A percentile compares a stretch with the other conserved stretches of the same genome.
Evolutionary conservation across 306 rosid species (phyloP).

Genomic region (Adenanthera pavonina): DNA sequence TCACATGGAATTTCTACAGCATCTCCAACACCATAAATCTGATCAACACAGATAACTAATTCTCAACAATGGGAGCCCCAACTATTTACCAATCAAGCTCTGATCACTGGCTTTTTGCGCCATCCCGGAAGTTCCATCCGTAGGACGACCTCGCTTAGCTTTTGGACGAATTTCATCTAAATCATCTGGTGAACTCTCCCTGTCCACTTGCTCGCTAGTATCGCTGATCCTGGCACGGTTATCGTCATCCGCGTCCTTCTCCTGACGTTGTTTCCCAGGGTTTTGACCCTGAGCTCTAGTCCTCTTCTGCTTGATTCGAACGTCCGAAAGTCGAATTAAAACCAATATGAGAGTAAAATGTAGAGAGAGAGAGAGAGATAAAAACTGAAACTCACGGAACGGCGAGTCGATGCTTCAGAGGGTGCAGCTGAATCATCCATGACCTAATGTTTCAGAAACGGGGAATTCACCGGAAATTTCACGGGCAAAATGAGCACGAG

Average conservation of each 20-base stretch:
- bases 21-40: constrained; percentile 39
- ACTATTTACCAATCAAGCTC: constrained; percentile 65
- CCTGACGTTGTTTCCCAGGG: constrained; percentile 47
- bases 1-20: neutral
- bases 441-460: constrained; percentile 35
- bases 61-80: neutral
- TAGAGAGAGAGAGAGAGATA: neutral
- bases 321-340: constrained; percentile 38
- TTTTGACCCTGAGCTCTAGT: constrained; percentile 57
- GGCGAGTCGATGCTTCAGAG: constrained; percentile 60
- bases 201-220: constrained; percentile 55
- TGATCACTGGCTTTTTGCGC: constrained; percentile 45
- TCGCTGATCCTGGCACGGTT: constrained; percentile 50
- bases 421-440: constrained; percentile 77
- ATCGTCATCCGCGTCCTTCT: constrained; percentile 46
- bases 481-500: neutral
- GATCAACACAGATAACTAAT: neutral
- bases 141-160: constrained; percentile 69
- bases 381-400: constrained; percentile 60
- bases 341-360: neutral
- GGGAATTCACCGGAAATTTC: constrained; percentile 5
- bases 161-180: constrained; percentile 59
- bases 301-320: constrained; percentile 65
- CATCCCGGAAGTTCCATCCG: constrained; percentile 54
- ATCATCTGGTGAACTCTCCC: constrained; percentile 85